Percentiles rank a stretch among this genome's conserved stretches.
Evolutionary conservation across 2,329 filamentous ascomycete species (phyloP).

Genomic region (Pseudomassariella vexata): DNA sequence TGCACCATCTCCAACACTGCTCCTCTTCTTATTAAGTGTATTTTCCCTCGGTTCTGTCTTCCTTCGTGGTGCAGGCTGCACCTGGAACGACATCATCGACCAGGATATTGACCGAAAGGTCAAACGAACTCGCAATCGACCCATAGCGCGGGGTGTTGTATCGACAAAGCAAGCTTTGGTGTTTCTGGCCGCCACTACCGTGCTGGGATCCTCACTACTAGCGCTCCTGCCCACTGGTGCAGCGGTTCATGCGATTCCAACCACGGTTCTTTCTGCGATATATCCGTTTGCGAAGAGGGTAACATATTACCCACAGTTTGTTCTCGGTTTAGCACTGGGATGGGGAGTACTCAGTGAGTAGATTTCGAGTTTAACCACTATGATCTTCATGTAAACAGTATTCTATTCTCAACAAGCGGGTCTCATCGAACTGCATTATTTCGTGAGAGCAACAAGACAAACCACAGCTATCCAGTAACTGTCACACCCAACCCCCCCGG

Average conservation of each 20-base stretch:
- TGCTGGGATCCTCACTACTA: constrained; percentile 16
- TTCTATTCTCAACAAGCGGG: too few relatives aligned
- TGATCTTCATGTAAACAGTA: too few relatives aligned
- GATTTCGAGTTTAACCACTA: too few relatives aligned
- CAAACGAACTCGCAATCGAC: constrained; percentile 23
- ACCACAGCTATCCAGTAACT: too few relatives aligned
- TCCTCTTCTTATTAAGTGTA: constrained; percentile 11
- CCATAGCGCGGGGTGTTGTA: constrained; percentile 28
- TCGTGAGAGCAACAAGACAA: too few relatives aligned
- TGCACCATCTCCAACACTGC: constrained; percentile 5
- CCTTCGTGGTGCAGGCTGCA: constrained; percentile 25
- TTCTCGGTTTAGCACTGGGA: constrained; percentile 26
- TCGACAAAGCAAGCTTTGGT: constrained; percentile 19
- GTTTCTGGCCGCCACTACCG: constrained; percentile 21
- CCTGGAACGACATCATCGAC: constrained; percentile 30
- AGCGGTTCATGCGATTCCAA: constrained; percentile 19
- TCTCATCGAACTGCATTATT: too few relatives aligned
- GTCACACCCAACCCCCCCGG: too few relatives aligned
- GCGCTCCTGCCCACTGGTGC: constrained; percentile 15
- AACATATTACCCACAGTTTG: constrained; percentile 27
- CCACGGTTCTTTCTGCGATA: constrained; percentile 20
- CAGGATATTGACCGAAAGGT: constrained; percentile 24
- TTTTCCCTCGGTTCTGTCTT: constrained; percentile 23
- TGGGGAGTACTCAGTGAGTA: constrained; percentile 25
- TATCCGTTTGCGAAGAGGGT: constrained; percentile 30